Evolutionary conservation across 768 basidiomycete genomes (phyloP).

Genomic region (Phylloporus sp.): DNA sequence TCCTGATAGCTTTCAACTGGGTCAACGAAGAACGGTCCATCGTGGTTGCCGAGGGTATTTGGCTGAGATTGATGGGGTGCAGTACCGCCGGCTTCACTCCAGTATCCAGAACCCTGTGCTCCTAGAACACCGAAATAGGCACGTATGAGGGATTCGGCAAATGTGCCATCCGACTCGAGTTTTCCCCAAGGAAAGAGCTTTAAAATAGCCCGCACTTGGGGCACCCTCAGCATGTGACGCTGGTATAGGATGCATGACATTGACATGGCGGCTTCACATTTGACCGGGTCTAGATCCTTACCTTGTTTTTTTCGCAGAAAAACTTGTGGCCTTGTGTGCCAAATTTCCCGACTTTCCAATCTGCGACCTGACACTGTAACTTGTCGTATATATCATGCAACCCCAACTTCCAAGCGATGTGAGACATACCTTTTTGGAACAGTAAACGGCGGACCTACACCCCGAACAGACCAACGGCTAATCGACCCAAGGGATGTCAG

Average conservation of each 20-base stretch:
- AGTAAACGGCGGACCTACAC: slow-evolving; percentile 29
- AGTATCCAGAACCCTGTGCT: slow-evolving; percentile 37
- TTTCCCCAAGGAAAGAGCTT: slow-evolving; percentile 41
- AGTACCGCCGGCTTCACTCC: slow-evolving; percentile 36
- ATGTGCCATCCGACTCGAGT: slow-evolving; percentile 39
- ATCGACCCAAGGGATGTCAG: slow-evolving; percentile 1
- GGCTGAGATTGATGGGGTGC: slow-evolving; percentile 27
- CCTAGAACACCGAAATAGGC: slow-evolving; percentile 38
- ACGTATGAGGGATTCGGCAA: slow-evolving; percentile 30
- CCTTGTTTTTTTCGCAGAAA: slow-evolving; percentile 34
- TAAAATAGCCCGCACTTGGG: slow-evolving; percentile 31
- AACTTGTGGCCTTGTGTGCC: slow-evolving; percentile 30
- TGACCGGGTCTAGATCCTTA: slow-evolving; percentile 2
- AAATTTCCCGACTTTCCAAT: slow-evolving; percentile 32
- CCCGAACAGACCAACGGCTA: slow-evolving; percentile 28
- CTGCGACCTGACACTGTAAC: slow-evolving; percentile 31
- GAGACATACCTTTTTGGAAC: slow-evolving; percentile 24
- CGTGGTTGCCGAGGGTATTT: slow-evolving; percentile 8
- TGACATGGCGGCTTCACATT: not conserved
- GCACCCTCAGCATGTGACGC: slow-evolving; percentile 36
- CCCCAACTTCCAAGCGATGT: not conserved
- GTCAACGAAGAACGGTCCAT: slow-evolving; percentile 4
- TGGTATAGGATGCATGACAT: slow-evolving; percentile 9
- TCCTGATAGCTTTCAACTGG: slow-evolving; percentile 25
- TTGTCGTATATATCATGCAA: no score